Evolutionary conservation across 352 stramenopile species (phyloP).

Genomic region (Phytopythium aichiense): DNA sequence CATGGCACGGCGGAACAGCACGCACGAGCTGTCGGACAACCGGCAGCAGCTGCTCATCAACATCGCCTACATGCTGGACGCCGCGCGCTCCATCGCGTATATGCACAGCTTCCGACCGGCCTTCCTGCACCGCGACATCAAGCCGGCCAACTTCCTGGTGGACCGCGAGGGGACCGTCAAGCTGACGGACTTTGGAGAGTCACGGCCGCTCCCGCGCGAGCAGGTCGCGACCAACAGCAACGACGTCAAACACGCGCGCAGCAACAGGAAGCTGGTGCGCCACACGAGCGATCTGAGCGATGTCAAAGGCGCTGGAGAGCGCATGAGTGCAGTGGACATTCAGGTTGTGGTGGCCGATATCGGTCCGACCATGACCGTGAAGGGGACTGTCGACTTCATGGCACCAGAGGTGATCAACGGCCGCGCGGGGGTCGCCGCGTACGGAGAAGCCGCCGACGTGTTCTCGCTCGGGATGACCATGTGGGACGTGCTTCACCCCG

Average conservation of each 20-base stretch:
- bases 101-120: constrained; percentile 69
- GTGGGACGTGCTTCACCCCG: constrained; percentile 66
- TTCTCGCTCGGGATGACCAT: constrained; percentile 74
- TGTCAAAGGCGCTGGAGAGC: constrained; percentile 1
- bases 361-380: constrained; percentile 38
- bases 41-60: constrained; percentile 58
- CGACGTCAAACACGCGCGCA: constrained; percentile 1
- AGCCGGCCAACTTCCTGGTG: constrained; percentile 71
- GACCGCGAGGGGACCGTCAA: constrained; percentile 53
- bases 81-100: constrained; percentile 60
- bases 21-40: constrained; percentile 24
- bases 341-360: constrained; percentile 12
- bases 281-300: constrained; percentile 5
- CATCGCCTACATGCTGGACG: constrained; percentile 60
- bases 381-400: constrained; percentile 78
- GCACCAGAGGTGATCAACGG: constrained; percentile 75
- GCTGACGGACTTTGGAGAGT: constrained; percentile 73
- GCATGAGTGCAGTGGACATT: constrained; percentile 8
- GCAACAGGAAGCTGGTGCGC: not conserved
- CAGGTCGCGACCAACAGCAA: constrained; percentile 28
- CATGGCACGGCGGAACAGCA: constrained; percentile 22
- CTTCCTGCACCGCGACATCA: constrained; percentile 79
- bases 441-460: constrained; percentile 65
- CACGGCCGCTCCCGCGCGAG: constrained; percentile 34
- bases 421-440: constrained; percentile 37